Evolutionary conservation across 2,329 filamentous ascomycete species (phyloP), one percentile per base, ranked within the genome.

Genomic region (Claviceps paspali): DNA sequence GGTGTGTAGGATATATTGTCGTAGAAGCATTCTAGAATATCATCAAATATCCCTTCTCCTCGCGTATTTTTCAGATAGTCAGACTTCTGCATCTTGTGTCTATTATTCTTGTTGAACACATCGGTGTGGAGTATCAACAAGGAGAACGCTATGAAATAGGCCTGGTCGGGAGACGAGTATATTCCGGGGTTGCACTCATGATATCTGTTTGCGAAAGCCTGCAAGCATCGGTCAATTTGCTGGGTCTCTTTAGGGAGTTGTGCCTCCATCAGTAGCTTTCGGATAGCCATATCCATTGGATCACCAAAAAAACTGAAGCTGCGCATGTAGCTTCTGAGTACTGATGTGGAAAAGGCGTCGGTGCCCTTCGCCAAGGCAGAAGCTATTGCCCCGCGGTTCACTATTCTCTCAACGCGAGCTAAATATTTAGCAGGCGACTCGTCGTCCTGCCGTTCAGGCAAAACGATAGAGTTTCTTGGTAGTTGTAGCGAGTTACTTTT

Each of bases 71-170:
- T 95, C 48, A 96, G 70, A 58, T 98, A 98, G 52, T 96, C 91
- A 1, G 72, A 63, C 53, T 93, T 92, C 52, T 93, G 86, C 91
- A 98, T 98, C 60, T 98, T 98, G 57, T 91, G 75, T 62, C 96
- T 96, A 63, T 96, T 96, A 64, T 96, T 98, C 61, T 93, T 94
- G 67, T 98, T 98, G 73, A 96, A 96, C n/a, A 93, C 84, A 53
- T 98, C 91, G 0, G 91, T 96, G 50, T 98, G 91, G 24, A 98
- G 67, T 47, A 98, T 95, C 41, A 98, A 73, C 39, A 98, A 76
- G 2, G 88, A 96, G 54, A 98, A 98, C 12, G 88, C 86, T 45
- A 96, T 88, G 51, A 96, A 94, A 56, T 96, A 95, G n/a, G 91
- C 87, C 60, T 95, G 85, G 51, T 96, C 91, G 49, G 86, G 76